Base-by-base conservation (phyloP, 2,329 filamentous ascomycete genomes). In the Pseudopyricularia javanii region DNA sequence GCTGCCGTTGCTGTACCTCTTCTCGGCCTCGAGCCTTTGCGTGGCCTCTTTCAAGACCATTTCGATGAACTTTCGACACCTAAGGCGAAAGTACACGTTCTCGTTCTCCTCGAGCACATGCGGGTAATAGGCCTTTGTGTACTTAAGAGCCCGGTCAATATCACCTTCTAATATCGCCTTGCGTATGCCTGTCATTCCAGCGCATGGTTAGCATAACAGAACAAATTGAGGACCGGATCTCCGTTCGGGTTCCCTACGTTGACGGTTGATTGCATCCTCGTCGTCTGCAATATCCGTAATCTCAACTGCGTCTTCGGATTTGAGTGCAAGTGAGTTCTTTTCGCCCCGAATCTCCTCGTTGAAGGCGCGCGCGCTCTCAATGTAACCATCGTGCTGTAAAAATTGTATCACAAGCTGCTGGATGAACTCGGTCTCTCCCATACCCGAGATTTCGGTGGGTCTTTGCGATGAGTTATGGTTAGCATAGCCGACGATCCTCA, bases 41-140 rank as follows among this genome's bases (percentile, higher is more conserved):
- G 91, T 85, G 2, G 84, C 82, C 34, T 83, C 83, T 54, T 78
- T 79, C 40, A 86, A 80, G 61, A 95, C 89, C 85, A 98, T 91
- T 67, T 98, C 93, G 56, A 97, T 85, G 65, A 97, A 96, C 64
- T 93, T 94, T 55, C 90, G 83, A 64, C 91, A 96, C 59, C 85
- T 82, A 49, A 98, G 73, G 54, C 84, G 86, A 69, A 98, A 97
- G 64, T 91, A 83, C 15, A 96, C 89, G 52, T 89, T 82, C 53
- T 88, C 82, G 62, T 95, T 89, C 22, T 88, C 79, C 48, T 80
- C 75, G 17, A 98, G 76, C 1, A 97, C 89, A 24, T 78, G 76
- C 5, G 88, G 86, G 61, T 96, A 98, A 62, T 83, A 88, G 12
- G 75, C 74, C 50, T 83, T 80, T 3, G 88, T 95, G 60, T 85